Base-by-base conservation (phyloP, 2,329 filamentous ascomycete species). In the Paracorniculantispora psalliotae region DNA sequence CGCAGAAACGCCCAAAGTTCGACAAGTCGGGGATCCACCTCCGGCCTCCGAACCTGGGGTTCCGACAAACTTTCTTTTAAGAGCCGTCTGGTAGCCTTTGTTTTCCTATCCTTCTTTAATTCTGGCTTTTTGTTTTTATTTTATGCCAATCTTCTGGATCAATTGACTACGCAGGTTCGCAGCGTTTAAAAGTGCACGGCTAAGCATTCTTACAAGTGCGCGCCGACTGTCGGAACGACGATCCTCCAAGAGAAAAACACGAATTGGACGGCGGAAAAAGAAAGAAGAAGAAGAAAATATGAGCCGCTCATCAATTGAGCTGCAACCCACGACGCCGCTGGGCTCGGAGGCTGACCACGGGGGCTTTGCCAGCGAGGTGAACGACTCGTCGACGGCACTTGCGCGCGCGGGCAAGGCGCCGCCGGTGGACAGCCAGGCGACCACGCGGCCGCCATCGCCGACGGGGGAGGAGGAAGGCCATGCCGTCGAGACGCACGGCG, bases 281-380 rank as follows among this genome's bases (percentile, higher is more conserved):
- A 41, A 41, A 41, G 37, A 41, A 41, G 7, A 41, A 41, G 12
- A 41, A 41, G n/a, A 41, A 46, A 53, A 41, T 6, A 56, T 57
- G 48, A 54, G 37, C 50, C 35, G 39, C 13, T 54, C 39, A 19
- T 51, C 56, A n/a, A 52, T 52, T 47, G 56, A 59, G 26, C 30
- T 59, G 26, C 56, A 37, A 46, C 5, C 47, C n/a, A 25, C 47
- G 28, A 37, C 37, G 41, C 37, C 48, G 25, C 4, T n/a, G 4
- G 17, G n/a, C 39, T 7, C 19, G 4, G 51, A 54, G 39, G 12
- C 49, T 8, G 9, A 15, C 15, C 30, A 25, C 21, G 9, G n/a
- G 26, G 13, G 12, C n/a, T n/a, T 17, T 10, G 35, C 10, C 28
- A n/a, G 17, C 28, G 21, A 19, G 15, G n/a, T n/a, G n/a, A 41